These are phyloP conservation scores for Phytophthora hibernalis DNA, from an alignment of 352 stramenopile genomes.

Conservation along the genomic window DNA sequence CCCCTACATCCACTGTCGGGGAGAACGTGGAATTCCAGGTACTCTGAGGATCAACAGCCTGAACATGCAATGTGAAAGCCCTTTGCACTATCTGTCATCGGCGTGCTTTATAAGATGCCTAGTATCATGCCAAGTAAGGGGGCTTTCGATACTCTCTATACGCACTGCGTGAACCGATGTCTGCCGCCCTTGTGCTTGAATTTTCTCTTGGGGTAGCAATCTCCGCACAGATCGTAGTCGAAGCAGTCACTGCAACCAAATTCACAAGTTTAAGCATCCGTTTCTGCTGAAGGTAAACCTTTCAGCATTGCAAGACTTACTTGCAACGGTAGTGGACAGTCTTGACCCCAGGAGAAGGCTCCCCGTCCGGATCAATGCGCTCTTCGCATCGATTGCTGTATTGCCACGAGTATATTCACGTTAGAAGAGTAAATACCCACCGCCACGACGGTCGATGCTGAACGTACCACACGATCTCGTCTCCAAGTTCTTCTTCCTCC, in stretches of 20 bases:
- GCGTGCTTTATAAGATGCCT: slow-evolving; percentile 10
- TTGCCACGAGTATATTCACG: slow-evolving; percentile 1
- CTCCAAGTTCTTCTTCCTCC: slow-evolving; percentile 41
- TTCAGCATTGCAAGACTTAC: slow-evolving; percentile 21
- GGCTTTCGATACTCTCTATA: slow-evolving; percentile 36
- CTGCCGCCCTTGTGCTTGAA: slow-evolving; percentile 45
- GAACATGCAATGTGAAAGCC: neutral
- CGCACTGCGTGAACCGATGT: slow-evolving; percentile 49
- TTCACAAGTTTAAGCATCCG: slow-evolving; percentile 10
- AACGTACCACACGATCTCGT: slow-evolving; percentile 61
- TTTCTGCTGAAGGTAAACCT: neutral
- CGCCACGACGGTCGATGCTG: neutral
- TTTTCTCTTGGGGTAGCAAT: slow-evolving; percentile 53
- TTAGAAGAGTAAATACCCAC: neutral
- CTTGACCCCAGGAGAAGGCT: slow-evolving; percentile 27
- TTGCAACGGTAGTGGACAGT: slow-evolving; percentile 46
- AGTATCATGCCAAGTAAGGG: slow-evolving; percentile 11
- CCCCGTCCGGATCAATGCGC: slow-evolving; percentile 38
- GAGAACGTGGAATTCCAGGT: neutral
- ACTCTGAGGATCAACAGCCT: neutral
- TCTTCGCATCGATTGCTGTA: slow-evolving; percentile 45
- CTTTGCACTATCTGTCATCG: slow-evolving; percentile 18
- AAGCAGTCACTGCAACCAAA: slow-evolving; percentile 67
- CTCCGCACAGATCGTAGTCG: slow-evolving; percentile 73
- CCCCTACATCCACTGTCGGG: too few relatives aligned